Base-by-base conservation (phyloP, 371 early-diverging fungal species). In the Mucor plumbeus region DNA sequence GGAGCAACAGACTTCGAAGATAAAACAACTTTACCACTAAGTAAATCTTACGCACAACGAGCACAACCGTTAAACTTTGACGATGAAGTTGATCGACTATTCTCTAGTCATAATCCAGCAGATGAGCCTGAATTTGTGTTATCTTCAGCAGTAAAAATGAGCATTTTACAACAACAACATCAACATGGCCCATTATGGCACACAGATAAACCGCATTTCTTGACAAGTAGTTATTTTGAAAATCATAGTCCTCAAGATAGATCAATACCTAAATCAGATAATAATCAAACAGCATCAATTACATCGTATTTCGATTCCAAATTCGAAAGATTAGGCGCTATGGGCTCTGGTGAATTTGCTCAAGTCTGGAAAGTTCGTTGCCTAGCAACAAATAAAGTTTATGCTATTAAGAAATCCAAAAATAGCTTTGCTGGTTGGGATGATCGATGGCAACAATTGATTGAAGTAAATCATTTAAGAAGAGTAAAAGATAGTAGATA, bases 271-370 rank as follows among this genome's bases (percentile, higher is more conserved):
- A 61, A 31, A 6, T 53, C 21, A 38, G 47, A 69, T 2, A 60
- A 69, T 35, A 50, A 4, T 6, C 56, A 54, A 11, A 33, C 39
- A n/a, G 19, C 31, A 5, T n/a, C 55, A 34, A 41, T 44, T 21
- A 69, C 59, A 2, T 68, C 72, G 13, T 77, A 77, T 64, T 75
- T 80, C 41, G 80, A 79, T 13, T 31, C 72, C 11, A 67, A 73
- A 7, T 83, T 75, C 64, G 39, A 63, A 9, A 63, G 73, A 8
- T 38, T 76, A 10, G 61, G 60, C 7, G 53, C 31, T 5, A 61
- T 95, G 7, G 97, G 95, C 19, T 76, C 80, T 3, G 97, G 97
- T 8, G 84, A 90, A 63, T 96, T 92, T 68, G 87, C 96, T 3
- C 87, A 90, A 7, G 97, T 92, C 1, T 86, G 78, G 73, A 88